phyloP scores from a whole-genome alignment of 2,329 filamentous ascomycete species.

The Pseudohalonectria lignicola region DNA sequence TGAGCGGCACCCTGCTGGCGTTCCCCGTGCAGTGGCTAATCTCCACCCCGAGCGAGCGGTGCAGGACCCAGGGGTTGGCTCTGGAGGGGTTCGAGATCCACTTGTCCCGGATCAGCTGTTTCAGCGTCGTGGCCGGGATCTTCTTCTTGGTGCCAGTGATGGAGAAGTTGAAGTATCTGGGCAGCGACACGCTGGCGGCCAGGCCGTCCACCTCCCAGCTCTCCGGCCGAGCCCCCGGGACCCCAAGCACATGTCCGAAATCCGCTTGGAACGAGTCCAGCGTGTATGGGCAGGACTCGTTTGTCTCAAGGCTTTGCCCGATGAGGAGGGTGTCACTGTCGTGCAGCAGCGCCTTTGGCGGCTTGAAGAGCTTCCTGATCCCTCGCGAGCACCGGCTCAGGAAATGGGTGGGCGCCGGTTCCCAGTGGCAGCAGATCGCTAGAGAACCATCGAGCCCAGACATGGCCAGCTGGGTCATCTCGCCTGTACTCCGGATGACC shows the following conservation, averaged over 20 bases:
- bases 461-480: too few relatives aligned
- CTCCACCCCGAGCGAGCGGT: background rate
- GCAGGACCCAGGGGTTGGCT: background rate
- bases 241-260: background rate
- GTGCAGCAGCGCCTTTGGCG: background rate
- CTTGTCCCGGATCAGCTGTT: background rate
- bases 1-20: background rate
- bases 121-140: background rate
- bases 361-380: background rate
- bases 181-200: background rate
- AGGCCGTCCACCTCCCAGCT: background rate
- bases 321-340: background rate
- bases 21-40: background rate
- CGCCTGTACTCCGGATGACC: too few relatives aligned
- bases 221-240: background rate
- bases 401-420: background rate
- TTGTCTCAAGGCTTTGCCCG: too few relatives aligned
- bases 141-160: background rate
- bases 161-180: background rate
- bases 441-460: background rate
- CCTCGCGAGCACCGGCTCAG: background rate
- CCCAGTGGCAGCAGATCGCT: background rate
- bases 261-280: background rate
- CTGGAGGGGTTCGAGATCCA: background rate
- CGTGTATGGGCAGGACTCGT: background rate